These are phyloP conservation scores for Pleomassaria siparia DNA, from an alignment of 2,329 filamentous ascomycete genomes.

Conservation along the genomic window DNA sequence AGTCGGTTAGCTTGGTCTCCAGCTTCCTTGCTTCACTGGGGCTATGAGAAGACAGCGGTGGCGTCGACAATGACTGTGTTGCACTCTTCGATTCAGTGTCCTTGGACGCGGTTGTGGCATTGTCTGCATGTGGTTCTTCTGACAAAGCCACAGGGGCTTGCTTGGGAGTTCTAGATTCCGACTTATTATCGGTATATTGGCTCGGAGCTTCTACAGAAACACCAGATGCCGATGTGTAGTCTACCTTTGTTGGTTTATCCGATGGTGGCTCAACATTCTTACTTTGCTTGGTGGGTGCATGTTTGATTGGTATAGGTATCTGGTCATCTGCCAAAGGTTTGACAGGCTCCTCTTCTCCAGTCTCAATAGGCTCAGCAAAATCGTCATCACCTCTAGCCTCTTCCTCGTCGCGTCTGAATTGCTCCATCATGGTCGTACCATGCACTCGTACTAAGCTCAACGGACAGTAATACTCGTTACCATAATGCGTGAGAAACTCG, in stretches of 20 bases:
- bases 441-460: constrained; percentile 88
- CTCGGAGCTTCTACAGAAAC: not conserved
- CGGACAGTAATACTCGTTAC: constrained; percentile 95
- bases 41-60: not conserved
- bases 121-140: not conserved
- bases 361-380: constrained; percentile 61
- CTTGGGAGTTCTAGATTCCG: not conserved
- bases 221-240: constrained; percentile 1
- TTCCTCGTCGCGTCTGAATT: constrained; percentile 86
- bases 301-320: constrained; percentile 19
- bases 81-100: not conserved
- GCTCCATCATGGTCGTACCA: constrained; percentile 90
- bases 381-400: constrained; percentile 58
- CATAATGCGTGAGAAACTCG: constrained; percentile 91
- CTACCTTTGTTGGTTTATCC: constrained; percentile 4
- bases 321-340: constrained; percentile 34
- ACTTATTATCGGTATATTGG: not conserved
- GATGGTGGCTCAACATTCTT: constrained; percentile 11
- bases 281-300: constrained; percentile 18
- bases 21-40: constrained; percentile 1
- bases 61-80: not conserved
- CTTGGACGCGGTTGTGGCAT: not conserved
- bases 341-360: constrained; percentile 40
- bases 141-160: not conserved
- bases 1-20: not conserved